Percentiles rank a stretch among this genome's conserved stretches.
phyloP scores from a whole-genome alignment of 805 yeast species.

The Cyberlindnera galapagoensis region DNA sequence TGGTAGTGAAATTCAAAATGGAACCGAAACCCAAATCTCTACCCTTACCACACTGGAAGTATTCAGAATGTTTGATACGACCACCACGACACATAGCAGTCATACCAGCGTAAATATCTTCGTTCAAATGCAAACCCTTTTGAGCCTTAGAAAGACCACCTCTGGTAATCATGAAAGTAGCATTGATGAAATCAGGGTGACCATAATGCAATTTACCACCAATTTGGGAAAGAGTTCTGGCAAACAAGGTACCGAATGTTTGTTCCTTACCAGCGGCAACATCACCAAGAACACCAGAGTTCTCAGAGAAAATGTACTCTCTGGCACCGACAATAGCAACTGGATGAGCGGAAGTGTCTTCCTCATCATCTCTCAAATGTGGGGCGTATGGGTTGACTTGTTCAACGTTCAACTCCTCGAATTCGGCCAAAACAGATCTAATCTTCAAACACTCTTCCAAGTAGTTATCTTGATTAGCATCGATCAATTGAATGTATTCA shows the following conservation, averaged over 20 bases:
- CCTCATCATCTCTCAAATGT: constrained; percentile 47
- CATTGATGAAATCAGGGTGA: constrained; percentile 79
- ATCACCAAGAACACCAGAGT: constrained; percentile 80
- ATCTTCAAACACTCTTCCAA: constrained; percentile 80
- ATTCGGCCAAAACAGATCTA: constrained; percentile 75
- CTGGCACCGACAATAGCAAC: constrained; percentile 86
- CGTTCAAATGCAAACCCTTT: constrained; percentile 78
- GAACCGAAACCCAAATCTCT: constrained; percentile 86
- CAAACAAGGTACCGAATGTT: constrained; percentile 79
- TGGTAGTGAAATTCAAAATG: constrained; percentile 77
- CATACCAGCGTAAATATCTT: constrained; percentile 89
- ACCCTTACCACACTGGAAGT: constrained; percentile 87
- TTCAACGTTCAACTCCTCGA: constrained; percentile 70
- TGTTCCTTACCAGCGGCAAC: constrained; percentile 90
- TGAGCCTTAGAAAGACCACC: constrained; percentile 88
- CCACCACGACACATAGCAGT: constrained; percentile 80
- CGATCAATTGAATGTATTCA: constrained; percentile 77
- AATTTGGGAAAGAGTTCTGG: constrained; percentile 76
- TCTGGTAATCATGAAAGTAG: constrained; percentile 73
- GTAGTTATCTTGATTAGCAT: constrained; percentile 84
- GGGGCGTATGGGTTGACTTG: constrained; percentile 82
- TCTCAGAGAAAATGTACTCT: constrained; percentile 82
- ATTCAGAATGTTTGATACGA: constrained; percentile 81
- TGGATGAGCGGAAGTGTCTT: constrained; percentile 47
- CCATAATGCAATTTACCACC: constrained; percentile 88